A percentile compares a stretch with the other conserved stretches of the same genome.
phyloP scores from a whole-genome alignment of 1,139 yeast genomes.

The Taphrina sp. region DNA sequence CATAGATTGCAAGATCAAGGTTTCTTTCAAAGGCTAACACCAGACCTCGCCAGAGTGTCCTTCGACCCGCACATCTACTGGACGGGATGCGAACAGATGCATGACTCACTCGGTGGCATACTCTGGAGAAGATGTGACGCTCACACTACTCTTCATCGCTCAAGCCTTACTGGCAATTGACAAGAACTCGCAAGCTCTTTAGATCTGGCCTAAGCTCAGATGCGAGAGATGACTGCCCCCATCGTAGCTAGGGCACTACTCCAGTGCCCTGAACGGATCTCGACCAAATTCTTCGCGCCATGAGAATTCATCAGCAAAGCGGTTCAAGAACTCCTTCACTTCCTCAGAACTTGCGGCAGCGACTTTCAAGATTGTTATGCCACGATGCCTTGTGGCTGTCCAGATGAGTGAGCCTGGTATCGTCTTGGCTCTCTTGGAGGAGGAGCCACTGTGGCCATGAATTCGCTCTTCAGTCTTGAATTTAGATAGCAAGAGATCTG shows the following conservation, averaged over 20 bases:
- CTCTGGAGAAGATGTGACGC: too few species aligned
- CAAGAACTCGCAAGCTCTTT: too few species aligned
- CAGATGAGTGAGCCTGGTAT: not conserved
- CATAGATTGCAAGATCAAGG: too few species aligned
- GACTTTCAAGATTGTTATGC: constrained; percentile 18
- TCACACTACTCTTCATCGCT: too few species aligned
- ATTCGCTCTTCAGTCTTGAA: constrained; percentile 25
- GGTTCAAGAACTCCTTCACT: constrained; percentile 20
- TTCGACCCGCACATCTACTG: too few species aligned
- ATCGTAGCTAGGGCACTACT: too few species aligned
- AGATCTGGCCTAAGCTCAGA: too few species aligned
- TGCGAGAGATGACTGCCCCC: not conserved
- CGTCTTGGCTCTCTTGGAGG: not conserved
- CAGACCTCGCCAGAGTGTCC: too few species aligned
- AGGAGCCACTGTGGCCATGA: constrained; percentile 5
- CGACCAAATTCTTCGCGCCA: constrained; percentile 27
- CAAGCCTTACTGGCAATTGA: too few species aligned
- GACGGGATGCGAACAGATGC: too few species aligned
- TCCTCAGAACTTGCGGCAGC: constrained; percentile 16
- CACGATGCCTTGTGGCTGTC: constrained; percentile 28
- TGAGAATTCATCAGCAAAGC: not conserved
- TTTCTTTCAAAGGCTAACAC: too few species aligned
- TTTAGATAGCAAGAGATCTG: not conserved
- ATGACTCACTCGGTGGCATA: too few species aligned
- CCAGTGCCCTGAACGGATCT: constrained; percentile 27